These are phyloP conservation scores for Geotrichum candidum DNA, from an alignment of 1,139 yeast species.

Conservation along the genomic window DNA sequence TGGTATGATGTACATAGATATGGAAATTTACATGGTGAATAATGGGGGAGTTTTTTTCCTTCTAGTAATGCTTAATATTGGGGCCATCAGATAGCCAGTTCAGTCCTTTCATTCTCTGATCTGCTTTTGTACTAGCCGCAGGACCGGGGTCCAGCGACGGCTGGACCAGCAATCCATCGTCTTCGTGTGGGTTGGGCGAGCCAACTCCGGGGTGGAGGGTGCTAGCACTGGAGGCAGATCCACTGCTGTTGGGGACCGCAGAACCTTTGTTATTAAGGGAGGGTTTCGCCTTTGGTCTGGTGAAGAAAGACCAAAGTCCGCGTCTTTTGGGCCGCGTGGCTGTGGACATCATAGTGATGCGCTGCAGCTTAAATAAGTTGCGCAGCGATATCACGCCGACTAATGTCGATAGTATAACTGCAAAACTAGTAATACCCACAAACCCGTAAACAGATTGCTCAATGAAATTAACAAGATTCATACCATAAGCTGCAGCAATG, in stretches of 20 bases:
- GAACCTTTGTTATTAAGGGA: background rate
- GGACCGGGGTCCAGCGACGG: background rate
- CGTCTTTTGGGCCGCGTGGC: conserved; percentile 1
- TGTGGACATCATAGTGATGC: conserved; percentile 54
- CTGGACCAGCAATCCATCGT: background rate
- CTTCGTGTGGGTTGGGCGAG: background rate
- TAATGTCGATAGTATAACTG: conserved; percentile 38
- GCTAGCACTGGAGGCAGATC: background rate
- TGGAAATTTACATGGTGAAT: background rate
- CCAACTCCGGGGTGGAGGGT: background rate
- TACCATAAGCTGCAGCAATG: conserved; percentile 83
- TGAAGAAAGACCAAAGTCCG: background rate
- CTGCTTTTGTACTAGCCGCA: background rate
- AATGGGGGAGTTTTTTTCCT: background rate
- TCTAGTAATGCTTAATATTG: background rate
- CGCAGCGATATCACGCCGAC: conserved; percentile 38
- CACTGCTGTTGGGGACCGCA: background rate
- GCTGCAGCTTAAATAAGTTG: conserved; percentile 52
- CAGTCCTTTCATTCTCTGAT: conserved; percentile 3
- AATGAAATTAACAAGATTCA: conserved; percentile 86
- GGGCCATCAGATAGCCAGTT: conserved; percentile 3
- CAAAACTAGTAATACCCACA: conserved; percentile 50
- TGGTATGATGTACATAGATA: background rate
- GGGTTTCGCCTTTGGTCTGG: background rate
- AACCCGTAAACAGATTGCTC: conserved; percentile 74